Percentiles rank a stretch among this genome's conserved stretches.
These are phyloP conservation scores for Gamsiella multidivaricata DNA, from an alignment of 192 early-diverging fungal genomes.

Conservation along the genomic window DNA sequence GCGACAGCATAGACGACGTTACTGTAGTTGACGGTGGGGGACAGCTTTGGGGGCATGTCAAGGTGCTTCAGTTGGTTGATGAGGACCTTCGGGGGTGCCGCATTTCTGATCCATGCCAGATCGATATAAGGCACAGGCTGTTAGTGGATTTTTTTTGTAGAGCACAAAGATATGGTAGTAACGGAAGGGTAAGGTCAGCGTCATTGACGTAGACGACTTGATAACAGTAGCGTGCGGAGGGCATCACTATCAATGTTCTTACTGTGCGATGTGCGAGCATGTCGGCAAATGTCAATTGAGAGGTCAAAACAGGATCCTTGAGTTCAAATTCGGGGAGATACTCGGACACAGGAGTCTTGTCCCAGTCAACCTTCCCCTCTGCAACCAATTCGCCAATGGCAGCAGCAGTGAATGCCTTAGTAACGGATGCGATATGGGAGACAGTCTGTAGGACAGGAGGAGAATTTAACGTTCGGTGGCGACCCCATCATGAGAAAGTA, in stretches of 20 bases:
- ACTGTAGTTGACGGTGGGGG: neutral
- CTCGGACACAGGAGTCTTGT: neutral
- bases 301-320: neutral
- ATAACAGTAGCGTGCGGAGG: too few relatives aligned
- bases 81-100: neutral
- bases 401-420: conserved; percentile 10
- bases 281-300: conserved; percentile 7
- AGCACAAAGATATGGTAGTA: too few relatives aligned
- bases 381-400: conserved; percentile 16
- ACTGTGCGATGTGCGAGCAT: conserved; percentile 13
- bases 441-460: too few relatives aligned
- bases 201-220: too few relatives aligned
- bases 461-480: too few relatives aligned
- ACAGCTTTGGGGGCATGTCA: neutral
- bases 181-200: too few relatives aligned
- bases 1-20: conserved; percentile 2
- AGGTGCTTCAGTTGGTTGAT: neutral
- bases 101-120: neutral
- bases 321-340: neutral
- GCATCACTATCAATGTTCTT: neutral
- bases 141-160: too few relatives aligned
- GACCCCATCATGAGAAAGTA: too few relatives aligned
- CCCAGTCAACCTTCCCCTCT: conserved; percentile 18
- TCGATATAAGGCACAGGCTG: neutral
- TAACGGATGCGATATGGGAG: conserved; percentile 13